These are phyloP conservation scores for Penicillium taxi DNA, from an alignment of 495 filamentous ascomycete genomes.

Conservation along the genomic window DNA sequence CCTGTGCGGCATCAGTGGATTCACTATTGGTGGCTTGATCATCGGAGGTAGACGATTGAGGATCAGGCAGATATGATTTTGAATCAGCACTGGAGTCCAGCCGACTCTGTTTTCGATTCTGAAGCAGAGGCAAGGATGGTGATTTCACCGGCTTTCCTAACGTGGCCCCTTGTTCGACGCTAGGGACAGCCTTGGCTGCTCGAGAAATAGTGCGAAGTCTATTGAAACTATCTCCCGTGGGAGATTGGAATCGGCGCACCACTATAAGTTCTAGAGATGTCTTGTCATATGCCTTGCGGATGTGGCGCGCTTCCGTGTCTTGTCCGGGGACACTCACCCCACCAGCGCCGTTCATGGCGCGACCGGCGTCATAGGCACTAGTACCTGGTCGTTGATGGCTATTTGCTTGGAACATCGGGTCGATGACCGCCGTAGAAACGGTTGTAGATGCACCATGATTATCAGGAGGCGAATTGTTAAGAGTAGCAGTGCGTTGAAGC, in stretches of 20 bases:
- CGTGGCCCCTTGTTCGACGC: slow-evolving; percentile 13
- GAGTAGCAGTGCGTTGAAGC: slow-evolving; percentile 40
- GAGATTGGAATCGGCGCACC: slow-evolving; percentile 38
- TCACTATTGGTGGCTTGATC: slow-evolving; percentile 24
- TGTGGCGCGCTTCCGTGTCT: slow-evolving; percentile 35
- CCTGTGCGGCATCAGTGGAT: slow-evolving; percentile 19
- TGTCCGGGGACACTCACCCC: slow-evolving; percentile 24
- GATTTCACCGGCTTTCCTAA: slow-evolving; percentile 34
- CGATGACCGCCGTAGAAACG: slow-evolving; percentile 27
- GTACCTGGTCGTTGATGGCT: slow-evolving; percentile 19
- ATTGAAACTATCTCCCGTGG: slow-evolving; percentile 35
- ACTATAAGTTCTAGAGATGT: slow-evolving; percentile 36
- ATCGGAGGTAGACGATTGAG: slow-evolving; percentile 23
- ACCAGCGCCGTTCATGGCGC: slow-evolving; percentile 27
- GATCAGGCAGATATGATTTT: slow-evolving; percentile 17
- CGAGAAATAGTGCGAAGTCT: slow-evolving; percentile 26
- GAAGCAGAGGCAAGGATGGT: slow-evolving; percentile 29
- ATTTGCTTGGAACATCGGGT: slow-evolving; percentile 25
- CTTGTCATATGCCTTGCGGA: slow-evolving; percentile 41
- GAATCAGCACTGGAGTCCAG: slow-evolving; percentile 19
- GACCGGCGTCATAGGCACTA: slow-evolving; percentile 26
- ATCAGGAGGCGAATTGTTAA: slow-evolving; percentile 43
- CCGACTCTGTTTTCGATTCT: slow-evolving; percentile 17
- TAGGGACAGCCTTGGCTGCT: slow-evolving; percentile 12
- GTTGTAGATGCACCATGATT: slow-evolving; percentile 27